phyloP scores from a whole-genome alignment of 495 filamentous ascomycete species.

The Aspergillus funiculosus region DNA sequence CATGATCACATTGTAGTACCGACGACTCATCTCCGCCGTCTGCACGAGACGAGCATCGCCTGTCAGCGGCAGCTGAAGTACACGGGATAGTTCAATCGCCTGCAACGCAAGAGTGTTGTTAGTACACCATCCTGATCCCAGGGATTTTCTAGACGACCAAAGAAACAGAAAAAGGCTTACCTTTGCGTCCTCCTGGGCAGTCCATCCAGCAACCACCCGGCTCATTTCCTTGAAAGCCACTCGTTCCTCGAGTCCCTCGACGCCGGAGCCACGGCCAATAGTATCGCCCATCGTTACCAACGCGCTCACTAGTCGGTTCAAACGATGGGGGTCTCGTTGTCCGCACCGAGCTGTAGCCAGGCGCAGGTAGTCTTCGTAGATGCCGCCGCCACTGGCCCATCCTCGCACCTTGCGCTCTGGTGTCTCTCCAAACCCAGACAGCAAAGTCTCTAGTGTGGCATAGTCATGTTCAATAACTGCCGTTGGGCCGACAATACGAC shows the following conservation, averaged over 20 bases:
- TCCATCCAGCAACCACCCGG: slow-evolving; percentile 52
- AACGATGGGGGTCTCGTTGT: slow-evolving; percentile 36
- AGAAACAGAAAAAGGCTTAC: slow-evolving; percentile 35
- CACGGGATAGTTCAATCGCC: slow-evolving; percentile 39
- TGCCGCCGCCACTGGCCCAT: slow-evolving; percentile 73
- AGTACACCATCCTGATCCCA: slow-evolving; percentile 4
- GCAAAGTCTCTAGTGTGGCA: slow-evolving; percentile 52
- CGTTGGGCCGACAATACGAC: slow-evolving; percentile 67
- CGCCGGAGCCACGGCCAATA: slow-evolving; percentile 44
- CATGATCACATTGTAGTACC: slow-evolving; percentile 57
- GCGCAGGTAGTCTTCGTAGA: slow-evolving; percentile 77
- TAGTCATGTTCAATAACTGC: slow-evolving; percentile 75
- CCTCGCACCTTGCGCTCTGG: slow-evolving; percentile 41
- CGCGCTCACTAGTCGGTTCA: slow-evolving; percentile 56
- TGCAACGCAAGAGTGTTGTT: slow-evolving; percentile 15
- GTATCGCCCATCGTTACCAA: slow-evolving; percentile 58
- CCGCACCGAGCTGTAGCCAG: slow-evolving; percentile 40
- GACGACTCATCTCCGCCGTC: slow-evolving; percentile 60
- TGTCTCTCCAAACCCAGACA: slow-evolving; percentile 60
- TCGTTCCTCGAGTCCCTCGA: slow-evolving; percentile 68
- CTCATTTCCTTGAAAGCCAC: slow-evolving; percentile 70
- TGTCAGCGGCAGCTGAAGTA: slow-evolving; percentile 64
- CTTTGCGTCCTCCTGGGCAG: slow-evolving; percentile 54
- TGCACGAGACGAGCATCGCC: slow-evolving; percentile 65
- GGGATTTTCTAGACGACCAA: no score